Base-by-base conservation (phyloP, 345 rosid genomes). In the Lumnitzera racemosa region DNA sequence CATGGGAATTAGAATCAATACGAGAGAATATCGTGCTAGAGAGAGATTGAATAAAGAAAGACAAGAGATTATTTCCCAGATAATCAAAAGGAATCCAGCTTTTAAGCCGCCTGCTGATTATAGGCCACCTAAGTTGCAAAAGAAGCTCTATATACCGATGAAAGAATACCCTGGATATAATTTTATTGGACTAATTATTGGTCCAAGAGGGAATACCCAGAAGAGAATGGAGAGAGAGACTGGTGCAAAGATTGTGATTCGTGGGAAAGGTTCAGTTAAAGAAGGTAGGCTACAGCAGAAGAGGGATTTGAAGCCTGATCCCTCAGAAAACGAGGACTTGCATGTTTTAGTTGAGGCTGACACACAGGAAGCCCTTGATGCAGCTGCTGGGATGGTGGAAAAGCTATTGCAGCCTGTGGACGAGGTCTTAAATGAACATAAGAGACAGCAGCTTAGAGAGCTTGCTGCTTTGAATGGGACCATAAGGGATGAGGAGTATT, bases 301-400 rank as follows among this genome's bases (percentile, higher is more conserved):
- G 80, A 88, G 88, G 76, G 97, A 90, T 83, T 64, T 83, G 81
- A 95, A 95, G 67, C 84, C 95, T 0, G 99, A 95, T 61, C 96
- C 87, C 10, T 72, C 96, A 0, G 97, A 95, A 67, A 95, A 95
- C 25, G 99, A 95, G 75, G 99, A 95, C 63, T 86, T 95, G 81
- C 97, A 95, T 72, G 99, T 95, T 70, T 73, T 90, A 70, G 97
- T 95, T 12, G 99, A 95, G 83, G 96, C 96, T 16, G 99, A 95
- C 0, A 86, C 96, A 2, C 86, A 80, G 70, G 99, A 90, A 2
- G 84, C 96, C 0, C 78, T 95, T 54, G 97, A 95, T 13, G 95
- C 91, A 57, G 96, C 99, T 31, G 97, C 96, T 51, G 96, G 89
- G 23, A 90, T 95, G 97, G 89, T 94, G 36, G 96, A 94, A 83